Conservation (phyloP, 306 rosid species). For the Corylus heterophylla region DNA sequence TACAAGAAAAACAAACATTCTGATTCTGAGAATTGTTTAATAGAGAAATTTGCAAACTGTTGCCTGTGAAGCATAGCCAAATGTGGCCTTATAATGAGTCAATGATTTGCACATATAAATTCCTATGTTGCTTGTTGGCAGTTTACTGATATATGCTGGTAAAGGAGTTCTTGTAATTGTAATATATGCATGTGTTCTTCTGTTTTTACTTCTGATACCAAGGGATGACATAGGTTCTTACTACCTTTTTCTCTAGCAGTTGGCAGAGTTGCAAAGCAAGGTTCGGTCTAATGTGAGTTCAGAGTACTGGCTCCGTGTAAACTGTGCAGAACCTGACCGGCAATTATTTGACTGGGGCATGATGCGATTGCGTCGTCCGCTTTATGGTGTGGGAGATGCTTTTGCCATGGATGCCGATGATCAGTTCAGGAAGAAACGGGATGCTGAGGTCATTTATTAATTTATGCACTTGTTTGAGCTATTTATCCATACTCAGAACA, state of each 20-base stretch:
- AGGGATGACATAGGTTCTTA: conserved; percentile 56
- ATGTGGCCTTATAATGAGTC: conserved; percentile 20
- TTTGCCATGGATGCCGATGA: conserved; percentile 92
- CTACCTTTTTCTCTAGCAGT: conserved; percentile 68
- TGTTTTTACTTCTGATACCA: conserved; percentile 33
- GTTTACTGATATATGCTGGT: conserved; percentile 11
- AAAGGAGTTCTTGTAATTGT: conserved; percentile 30
- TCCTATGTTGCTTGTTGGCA: conserved; percentile 17
- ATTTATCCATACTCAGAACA: not conserved
- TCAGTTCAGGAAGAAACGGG: conserved; percentile 85
- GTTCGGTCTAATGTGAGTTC: conserved; percentile 84
- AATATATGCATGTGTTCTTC: conserved; percentile 16
- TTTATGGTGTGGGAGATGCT: conserved; percentile 97
- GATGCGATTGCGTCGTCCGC: conserved; percentile 85
- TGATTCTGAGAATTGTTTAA: conserved; percentile 13
- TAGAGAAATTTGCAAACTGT: conserved; percentile 12
- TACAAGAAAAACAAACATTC: conserved; percentile 8
- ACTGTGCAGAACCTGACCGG: conserved; percentile 84
- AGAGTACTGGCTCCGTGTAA: conserved; percentile 78
- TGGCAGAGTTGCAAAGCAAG: conserved; percentile 81
- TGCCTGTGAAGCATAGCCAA: conserved; percentile 9
- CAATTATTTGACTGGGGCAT: conserved; percentile 94
- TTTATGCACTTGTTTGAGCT: conserved; percentile 12
- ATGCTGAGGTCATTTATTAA: conserved; percentile 70
- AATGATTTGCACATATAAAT: conserved; percentile 10